These are phyloP conservation scores for Colletotrichum sp. DNA, from an alignment of 2,329 filamentous ascomycete species.

Conservation along the genomic window DNA sequence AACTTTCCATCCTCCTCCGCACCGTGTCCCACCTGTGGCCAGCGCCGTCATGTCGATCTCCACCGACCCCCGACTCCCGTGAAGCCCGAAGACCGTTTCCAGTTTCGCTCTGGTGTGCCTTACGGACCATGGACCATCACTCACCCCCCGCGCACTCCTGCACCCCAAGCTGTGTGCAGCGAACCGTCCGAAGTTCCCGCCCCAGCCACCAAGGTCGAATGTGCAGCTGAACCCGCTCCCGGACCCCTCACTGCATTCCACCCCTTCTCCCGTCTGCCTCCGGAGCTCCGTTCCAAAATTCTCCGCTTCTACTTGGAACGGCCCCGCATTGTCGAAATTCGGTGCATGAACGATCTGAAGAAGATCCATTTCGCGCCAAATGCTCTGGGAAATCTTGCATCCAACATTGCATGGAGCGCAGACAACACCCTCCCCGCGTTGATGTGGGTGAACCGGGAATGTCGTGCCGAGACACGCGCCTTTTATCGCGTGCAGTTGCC, in stretches of 20 bases:
- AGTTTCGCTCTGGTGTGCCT: constrained; percentile 16
- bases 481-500: constrained; percentile 26
- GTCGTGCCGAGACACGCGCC: constrained; percentile 20
- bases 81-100: constrained; percentile 17
- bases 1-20: constrained; percentile 8
- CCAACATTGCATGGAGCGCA: constrained; percentile 22
- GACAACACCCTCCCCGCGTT: constrained; percentile 23
- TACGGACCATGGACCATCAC: constrained; percentile 16
- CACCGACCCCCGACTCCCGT: constrained; percentile 17
- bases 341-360: constrained; percentile 33
- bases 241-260: constrained; percentile 22
- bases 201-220: neutral
- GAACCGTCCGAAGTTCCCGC: neutral
- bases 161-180: neutral
- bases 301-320: constrained; percentile 49
- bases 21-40: constrained; percentile 17
- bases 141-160: neutral
- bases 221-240: neutral
- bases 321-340: constrained; percentile 48
- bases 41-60: constrained; percentile 14
- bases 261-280: constrained; percentile 46
- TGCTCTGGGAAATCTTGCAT: constrained; percentile 14
- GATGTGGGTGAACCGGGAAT: constrained; percentile 24
- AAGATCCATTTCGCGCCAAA: constrained; percentile 19
- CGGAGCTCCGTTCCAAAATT: constrained; percentile 53